Conservation (phyloP, 345 rosid species). For the Physaria fendleri region DNA sequence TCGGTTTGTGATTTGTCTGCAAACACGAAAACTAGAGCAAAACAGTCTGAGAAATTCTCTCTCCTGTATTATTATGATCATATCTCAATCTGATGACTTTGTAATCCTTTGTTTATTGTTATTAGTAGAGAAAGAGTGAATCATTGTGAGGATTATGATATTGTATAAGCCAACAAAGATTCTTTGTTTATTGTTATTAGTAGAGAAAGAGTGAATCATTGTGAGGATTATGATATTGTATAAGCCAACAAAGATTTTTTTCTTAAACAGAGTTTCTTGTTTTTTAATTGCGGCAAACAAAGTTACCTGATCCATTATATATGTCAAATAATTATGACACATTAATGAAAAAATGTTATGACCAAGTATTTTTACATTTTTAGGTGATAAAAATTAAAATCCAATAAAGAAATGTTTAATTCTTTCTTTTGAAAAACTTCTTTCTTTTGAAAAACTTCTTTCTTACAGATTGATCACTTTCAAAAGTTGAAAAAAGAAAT, state of each 20-base stretch:
- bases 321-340: too few relatives aligned
- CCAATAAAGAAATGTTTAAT: neutral
- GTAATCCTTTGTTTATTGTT: constrained; percentile 13
- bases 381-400: too few relatives aligned
- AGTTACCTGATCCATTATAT: too few relatives aligned
- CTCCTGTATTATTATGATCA: neutral
- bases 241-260: constrained; percentile 4
- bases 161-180: constrained; percentile 18
- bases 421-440: neutral
- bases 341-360: too few relatives aligned
- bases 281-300: too few relatives aligned
- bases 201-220: constrained; percentile 22
- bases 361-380: too few relatives aligned
- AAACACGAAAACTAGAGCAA: constrained; percentile 19
- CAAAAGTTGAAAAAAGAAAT: neutral
- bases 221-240: constrained; percentile 18
- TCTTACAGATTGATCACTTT: constrained; percentile 18
- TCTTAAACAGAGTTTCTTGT: too few relatives aligned
- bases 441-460: constrained; percentile 5
- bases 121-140: constrained; percentile 25
- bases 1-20: constrained; percentile 30
- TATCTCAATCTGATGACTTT: constrained; percentile 10
- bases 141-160: constrained; percentile 15
- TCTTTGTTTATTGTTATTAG: constrained; percentile 13
- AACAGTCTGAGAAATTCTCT: constrained; percentile 7